Evolutionary conservation across 768 basidiomycete genomes (phyloP), one percentile per base, ranked within the genome.

Genomic region (Lentinus tigrinus): DNA sequence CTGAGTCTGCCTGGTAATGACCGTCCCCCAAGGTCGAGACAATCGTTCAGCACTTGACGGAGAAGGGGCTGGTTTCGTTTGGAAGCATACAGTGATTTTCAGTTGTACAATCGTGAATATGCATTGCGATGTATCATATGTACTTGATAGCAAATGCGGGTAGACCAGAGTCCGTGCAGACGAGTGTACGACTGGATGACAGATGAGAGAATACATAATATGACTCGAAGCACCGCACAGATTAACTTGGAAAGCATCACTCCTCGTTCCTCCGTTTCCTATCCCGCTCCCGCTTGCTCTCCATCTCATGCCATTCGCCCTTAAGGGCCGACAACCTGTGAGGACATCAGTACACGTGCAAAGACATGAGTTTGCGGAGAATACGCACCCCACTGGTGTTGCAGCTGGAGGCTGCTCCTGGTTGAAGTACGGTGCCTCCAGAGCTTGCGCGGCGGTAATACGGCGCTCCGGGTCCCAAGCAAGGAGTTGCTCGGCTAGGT

Each of bases 231-330:
- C n/a, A 23, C 5, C 21, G 21, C 3, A 46, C 21, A 24, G 5
- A 40, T n/a, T n/a, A 6, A 40, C 19, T 11, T 46, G 58, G 57
- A 19, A 44, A 47, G 49, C 34, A 42, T 57, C 53, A 66, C 47
- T 85, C 88, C 61, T 79, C 78, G 79, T 82, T 88, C 75, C 82
- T 82, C 70, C 85, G 80, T 73, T 89, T 89, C 75, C 85, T 91
- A 57, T 89, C 88, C 39, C 93, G 82, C 75, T 98, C 94, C 56
- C 87, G 81, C 73, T 98, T 99, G 13, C 93, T 91, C 72, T 98
- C 95, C 61, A 95, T 80, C 72, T 99, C 97, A 73, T 99, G 97
- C 92, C 95, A 98, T 71, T 98, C 97, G 44, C 97, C 96, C 69
- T 93, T 85, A 40, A 97, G 74, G 13, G 81, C 81, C 13, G 88